Evolutionary conservation across 495 filamentous ascomycete species (phyloP), one percentile per base, ranked within the genome.

Genomic region (Delitschia confertaspora): DNA sequence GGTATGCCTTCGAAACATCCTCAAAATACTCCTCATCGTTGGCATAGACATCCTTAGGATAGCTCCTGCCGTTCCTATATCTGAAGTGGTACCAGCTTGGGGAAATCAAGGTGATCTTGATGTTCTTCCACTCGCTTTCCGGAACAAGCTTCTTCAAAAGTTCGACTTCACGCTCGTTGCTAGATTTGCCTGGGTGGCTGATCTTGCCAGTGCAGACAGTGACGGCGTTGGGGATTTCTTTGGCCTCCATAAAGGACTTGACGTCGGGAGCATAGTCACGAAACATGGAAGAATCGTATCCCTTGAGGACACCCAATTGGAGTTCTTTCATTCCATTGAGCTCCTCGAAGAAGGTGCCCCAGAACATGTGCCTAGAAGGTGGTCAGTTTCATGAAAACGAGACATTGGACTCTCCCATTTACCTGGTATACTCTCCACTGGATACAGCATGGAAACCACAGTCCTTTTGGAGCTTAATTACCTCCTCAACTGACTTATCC

Each of bases 291-390:
- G 45, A 43, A 36, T 61, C 58, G 36, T 61, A 60, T 8, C 58
- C 58, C 22, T 53, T 53, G 11, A 53, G 38, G 13, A 53, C 43
- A 8, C 46, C 52, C 20, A 61, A 25, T 24, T 63, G 60, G 23
- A 63, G 49, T 45, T 63, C 60, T 16, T 59, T 52, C 57, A 64
- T 64, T 38, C 60, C 60, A 41, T 60, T 57, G 24, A 64, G 47
- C 8, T 50, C 49, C 11, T 58, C 56, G 45, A 63, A 63, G 45
- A 63, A 63, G 0, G 51, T 55, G 10, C 60, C 60, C 56, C 51
- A 57, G 45, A 56, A 56, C 51, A 54, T 54, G 45, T 54, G 49
- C 38, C 48, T 51, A 14, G 14, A 7, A 10, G 8, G 17, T 38
- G 4, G 21, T 13, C 33, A 16, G 9, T 7, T 31, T 31, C 18